These are phyloP conservation scores for Adiantum capillusveneris DNA, from an alignment of 75 land plant species.

Conservation along the genomic window DNA sequence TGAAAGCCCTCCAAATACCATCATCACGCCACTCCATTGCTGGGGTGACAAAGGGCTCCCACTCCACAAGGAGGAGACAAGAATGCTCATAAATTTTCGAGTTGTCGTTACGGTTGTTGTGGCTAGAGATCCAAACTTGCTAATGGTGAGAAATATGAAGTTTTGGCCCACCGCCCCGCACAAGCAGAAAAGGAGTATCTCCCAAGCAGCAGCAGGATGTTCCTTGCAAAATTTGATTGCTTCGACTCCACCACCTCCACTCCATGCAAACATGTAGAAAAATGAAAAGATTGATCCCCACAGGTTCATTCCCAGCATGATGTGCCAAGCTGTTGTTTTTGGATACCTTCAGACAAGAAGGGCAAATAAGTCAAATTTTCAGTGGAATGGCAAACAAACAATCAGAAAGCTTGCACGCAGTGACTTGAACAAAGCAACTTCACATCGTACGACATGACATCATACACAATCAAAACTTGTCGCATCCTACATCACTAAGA, in stretches of 20 bases:
- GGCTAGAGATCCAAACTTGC: conserved; percentile 84
- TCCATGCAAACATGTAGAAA: conserved; percentile 80
- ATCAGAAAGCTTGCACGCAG: too few species aligned
- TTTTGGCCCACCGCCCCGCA: conserved; percentile 98
- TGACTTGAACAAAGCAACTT: too few species aligned
- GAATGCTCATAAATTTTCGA: conserved; percentile 94
- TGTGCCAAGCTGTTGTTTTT: conserved; percentile 89
- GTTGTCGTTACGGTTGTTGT: conserved; percentile 97
- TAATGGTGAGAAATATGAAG: conserved; percentile 94
- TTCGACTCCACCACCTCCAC: conserved; percentile 64
- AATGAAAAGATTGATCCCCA: conserved; percentile 89
- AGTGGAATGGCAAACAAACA: too few species aligned
- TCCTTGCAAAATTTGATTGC: conserved; percentile 72
- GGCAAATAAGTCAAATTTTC: too few species aligned
- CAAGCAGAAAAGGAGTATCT: conserved; percentile 78
- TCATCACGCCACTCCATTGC: conserved; percentile 85
- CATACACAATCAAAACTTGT: not conserved
- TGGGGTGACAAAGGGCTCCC: conserved; percentile 74
- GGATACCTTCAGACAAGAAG: conserved; percentile 64
- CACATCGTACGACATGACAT: not conserved
- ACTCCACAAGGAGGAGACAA: conserved; percentile 81
- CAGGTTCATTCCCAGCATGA: conserved; percentile 98
- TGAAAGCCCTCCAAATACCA: conserved; percentile 89
- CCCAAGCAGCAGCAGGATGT: conserved; percentile 97
- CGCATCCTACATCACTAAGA: not conserved